Evolutionary conservation across 108 stramenopile genomes (phyloP).

Genomic region (Skeletonema grethae): DNA sequence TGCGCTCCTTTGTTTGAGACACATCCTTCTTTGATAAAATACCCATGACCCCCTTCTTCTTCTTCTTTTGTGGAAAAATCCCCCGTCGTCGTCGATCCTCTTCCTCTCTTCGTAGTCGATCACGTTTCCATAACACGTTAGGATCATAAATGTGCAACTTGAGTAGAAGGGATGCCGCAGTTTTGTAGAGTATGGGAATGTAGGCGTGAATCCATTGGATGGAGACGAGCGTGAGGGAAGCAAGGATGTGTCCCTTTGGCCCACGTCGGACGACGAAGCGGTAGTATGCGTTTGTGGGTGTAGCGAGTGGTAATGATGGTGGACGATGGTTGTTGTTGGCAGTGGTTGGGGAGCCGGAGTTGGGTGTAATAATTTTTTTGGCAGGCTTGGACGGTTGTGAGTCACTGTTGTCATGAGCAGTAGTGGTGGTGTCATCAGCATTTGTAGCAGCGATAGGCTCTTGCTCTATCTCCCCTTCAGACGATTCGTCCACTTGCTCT

Average conservation of each 20-base stretch:
- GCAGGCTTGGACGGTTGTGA: neutral
- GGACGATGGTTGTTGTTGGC: neutral
- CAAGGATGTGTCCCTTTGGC: conserved; percentile 57
- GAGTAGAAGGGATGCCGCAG: conserved; percentile 18
- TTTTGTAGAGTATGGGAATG: conserved; percentile 48
- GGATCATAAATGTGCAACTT: conserved; percentile 43
- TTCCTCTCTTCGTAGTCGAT: conserved; percentile 4
- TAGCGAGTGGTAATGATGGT: conserved; percentile 14
- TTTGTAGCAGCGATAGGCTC: neutral
- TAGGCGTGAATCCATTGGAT: conserved; percentile 62
- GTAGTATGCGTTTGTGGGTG: conserved; percentile 73
- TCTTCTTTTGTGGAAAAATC: conserved; percentile 23
- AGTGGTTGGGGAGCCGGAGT: neutral
- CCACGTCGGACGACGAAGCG: conserved; percentile 67
- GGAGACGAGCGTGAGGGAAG: conserved; percentile 50
- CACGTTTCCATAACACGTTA: conserved; percentile 13
- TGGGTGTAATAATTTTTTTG: neutral
- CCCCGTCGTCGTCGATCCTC: conserved; percentile 10
- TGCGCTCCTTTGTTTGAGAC: neutral
- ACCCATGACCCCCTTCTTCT: conserved; percentile 33
- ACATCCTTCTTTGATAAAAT: conserved; percentile 23
- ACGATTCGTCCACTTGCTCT: neutral
- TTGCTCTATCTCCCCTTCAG: neutral
- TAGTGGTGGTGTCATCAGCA: neutral
- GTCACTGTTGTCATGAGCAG: neutral